Evolutionary conservation across 2,329 filamentous ascomycete genomes (phyloP).

Genomic region (Clonostachys byssicola): DNA sequence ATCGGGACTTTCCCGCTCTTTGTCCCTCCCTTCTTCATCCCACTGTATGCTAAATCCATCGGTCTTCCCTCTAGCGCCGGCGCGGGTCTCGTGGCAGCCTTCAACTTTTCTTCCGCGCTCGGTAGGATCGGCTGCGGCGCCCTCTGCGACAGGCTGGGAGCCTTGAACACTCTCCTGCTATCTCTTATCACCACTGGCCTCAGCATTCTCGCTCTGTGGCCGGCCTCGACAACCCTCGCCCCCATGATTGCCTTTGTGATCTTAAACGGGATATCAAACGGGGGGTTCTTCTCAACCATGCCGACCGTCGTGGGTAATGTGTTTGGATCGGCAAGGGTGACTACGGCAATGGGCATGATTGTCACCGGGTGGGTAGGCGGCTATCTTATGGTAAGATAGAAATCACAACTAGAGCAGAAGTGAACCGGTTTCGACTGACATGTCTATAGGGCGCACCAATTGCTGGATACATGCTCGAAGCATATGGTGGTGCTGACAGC

Average conservation of each 20-base stretch:
- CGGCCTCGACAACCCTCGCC: conserved; percentile 47
- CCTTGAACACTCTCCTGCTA: conserved; percentile 49
- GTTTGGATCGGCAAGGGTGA: conserved; percentile 49
- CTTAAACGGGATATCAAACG: conserved; percentile 56
- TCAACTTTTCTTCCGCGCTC: conserved; percentile 56
- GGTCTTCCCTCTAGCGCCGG: conserved; percentile 47
- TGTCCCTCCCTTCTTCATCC: conserved; percentile 6
- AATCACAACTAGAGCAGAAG: not conserved
- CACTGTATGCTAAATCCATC: conserved; percentile 47
- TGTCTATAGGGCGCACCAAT: conserved; percentile 46
- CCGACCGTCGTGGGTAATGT: conserved; percentile 58
- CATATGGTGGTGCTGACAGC: conserved; percentile 43
- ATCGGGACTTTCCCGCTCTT: conserved; percentile 49
- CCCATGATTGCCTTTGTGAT: conserved; percentile 53
- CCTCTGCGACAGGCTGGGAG: conserved; percentile 47
- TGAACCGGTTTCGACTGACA: conserved; percentile 2
- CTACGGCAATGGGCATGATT: conserved; percentile 58
- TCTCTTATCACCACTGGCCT: conserved; percentile 47
- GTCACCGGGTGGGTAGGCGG: conserved; percentile 57
- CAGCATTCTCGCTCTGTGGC: conserved; percentile 60
- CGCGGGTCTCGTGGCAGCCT: conserved; percentile 54
- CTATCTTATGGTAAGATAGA: conserved; percentile 48
- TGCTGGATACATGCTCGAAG: conserved; percentile 53
- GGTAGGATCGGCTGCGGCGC: conserved; percentile 52
- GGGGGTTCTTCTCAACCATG: conserved; percentile 60